Conservation (phyloP, 2,329 filamentous ascomycete species). For the Penicillium verrucosum region DNA sequence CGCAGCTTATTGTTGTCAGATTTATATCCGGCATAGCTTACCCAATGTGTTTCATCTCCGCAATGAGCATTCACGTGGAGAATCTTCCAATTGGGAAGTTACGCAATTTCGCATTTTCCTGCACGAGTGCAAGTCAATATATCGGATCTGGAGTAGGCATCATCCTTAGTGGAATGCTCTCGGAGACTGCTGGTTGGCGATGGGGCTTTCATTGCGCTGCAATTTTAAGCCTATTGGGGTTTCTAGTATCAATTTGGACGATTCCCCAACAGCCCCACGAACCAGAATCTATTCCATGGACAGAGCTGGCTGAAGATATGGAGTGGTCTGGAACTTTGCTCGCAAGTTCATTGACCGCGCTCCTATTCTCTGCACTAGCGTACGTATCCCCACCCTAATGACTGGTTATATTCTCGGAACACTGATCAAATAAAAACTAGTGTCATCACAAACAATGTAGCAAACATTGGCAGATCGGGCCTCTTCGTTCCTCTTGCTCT, state of each 20-base stretch:
- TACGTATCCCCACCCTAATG: not conserved
- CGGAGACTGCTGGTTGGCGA: slow-evolving; percentile 48
- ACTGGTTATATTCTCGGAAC: not conserved
- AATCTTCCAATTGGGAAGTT: slow-evolving; percentile 42
- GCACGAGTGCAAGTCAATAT: slow-evolving; percentile 49
- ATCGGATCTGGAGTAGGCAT: slow-evolving; percentile 51
- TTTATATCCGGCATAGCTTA: slow-evolving; percentile 6
- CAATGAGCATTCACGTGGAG: not conserved
- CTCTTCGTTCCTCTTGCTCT: slow-evolving; percentile 7
- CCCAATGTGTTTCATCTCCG: slow-evolving; percentile 11
- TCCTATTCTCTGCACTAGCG: slow-evolving; percentile 17
- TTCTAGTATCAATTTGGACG: slow-evolving; percentile 7
- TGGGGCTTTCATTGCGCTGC: slow-evolving; percentile 39
- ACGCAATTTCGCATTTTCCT: slow-evolving; percentile 51
- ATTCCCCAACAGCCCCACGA: slow-evolving; percentile 1
- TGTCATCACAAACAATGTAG: slow-evolving; percentile 7
- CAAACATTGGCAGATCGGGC: not conserved
- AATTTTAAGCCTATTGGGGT: slow-evolving; percentile 1
- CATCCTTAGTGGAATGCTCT: slow-evolving; percentile 48
- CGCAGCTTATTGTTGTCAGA: slow-evolving; percentile 7
- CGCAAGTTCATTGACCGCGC: slow-evolving; percentile 1
- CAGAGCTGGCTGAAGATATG: slow-evolving; percentile 3
- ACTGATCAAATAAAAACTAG: not conserved
- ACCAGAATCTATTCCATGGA: not conserved
- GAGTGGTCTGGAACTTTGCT: slow-evolving; percentile 18